Evolutionary conservation across 495 filamentous ascomycete genomes (phyloP), one percentile per base, ranked within the genome.

Genomic region (Aspergillus diversus): DNA sequence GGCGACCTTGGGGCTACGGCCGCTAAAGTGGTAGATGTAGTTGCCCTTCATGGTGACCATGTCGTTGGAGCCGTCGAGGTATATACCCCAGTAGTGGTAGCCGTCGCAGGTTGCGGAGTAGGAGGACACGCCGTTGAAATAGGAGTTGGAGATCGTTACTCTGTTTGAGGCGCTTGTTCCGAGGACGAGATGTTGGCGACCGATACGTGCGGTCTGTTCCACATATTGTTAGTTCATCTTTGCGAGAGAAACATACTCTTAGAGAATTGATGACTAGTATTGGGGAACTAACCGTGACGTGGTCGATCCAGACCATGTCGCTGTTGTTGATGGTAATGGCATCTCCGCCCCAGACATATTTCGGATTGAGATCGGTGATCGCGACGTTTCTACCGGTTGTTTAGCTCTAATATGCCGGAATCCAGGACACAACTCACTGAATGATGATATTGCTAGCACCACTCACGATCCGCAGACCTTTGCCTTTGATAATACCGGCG

Each of bases 271-370:
- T 8, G 8, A 16, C 17, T 27, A 2, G 66, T 64, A 1, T 75
- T 57, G 73, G 34, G 75, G n/a, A 33, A 49, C 64, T 17, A 63
- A 74, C 79, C 68, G 73, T 78, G 39, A 82, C 80, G 66, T 81
- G 77, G 68, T 79, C 80, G 61, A 83, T 78, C 79, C 79, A 82
- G 66, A 82, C 65, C 64, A 80, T 53, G 63, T 80, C 77, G 35
- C 63, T 56, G 63, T 76, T 69, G 59, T 79, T 69, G 52, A 82
- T 60, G 59, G 78, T 80, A 63, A 82, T 80, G 33, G 74, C 79
- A 58, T 82, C 79, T 49, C 79, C 79, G 61, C 79, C 79, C 79
- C 78, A 82, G 67, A 82, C 78, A 66, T 82, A 82, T 57, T 80
- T 66, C 61, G 78, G 71, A 72, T 82, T 81, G 56, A 82, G 71